Evolutionary conservation across 1,284 basidiomycete species (phyloP).

Genomic region (Ustilago sp.): DNA sequence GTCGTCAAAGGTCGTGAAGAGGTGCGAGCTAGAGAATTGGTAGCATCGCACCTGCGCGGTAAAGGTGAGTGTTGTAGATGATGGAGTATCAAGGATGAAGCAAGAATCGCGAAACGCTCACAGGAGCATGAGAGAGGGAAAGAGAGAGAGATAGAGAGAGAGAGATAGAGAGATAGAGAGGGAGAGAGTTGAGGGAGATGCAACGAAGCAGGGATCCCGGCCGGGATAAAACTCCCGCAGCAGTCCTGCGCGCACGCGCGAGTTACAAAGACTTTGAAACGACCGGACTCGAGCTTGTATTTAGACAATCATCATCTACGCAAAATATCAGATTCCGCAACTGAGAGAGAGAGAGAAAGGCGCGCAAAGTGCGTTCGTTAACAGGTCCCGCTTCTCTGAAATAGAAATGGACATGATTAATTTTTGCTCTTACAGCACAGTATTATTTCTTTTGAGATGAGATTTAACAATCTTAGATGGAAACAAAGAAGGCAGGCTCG

Average conservation of each 20-base stretch:
- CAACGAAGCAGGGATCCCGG: too few species aligned
- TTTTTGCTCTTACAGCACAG: neutral
- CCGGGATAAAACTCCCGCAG: too few species aligned
- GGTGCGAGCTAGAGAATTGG: neutral
- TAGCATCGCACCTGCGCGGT: slow-evolving; percentile 4
- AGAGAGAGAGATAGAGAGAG: neutral
- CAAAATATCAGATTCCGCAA: too few species aligned
- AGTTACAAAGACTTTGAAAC: too few species aligned
- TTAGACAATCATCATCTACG: too few species aligned
- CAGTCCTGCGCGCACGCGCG: too few species aligned
- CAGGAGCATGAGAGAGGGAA: neutral
- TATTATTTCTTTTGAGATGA: neutral
- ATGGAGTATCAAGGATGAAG: neutral
- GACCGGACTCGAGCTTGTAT: too few species aligned
- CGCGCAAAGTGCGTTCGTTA: slow-evolving; percentile 3
- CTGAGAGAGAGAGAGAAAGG: neutral
- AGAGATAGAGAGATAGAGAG: too few species aligned
- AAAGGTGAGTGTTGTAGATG: neutral
- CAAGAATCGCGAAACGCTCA: neutral
- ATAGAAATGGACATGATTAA: neutral
- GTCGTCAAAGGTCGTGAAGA: slow-evolving; percentile 33
- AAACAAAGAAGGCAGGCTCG: neutral
- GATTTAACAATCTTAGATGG: neutral
- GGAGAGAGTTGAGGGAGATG: too few species aligned
- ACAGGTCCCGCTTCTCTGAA: neutral